Conservation (phyloP, 2,329 filamentous ascomycete genomes). For the Talaromyces marneffei region DNA sequence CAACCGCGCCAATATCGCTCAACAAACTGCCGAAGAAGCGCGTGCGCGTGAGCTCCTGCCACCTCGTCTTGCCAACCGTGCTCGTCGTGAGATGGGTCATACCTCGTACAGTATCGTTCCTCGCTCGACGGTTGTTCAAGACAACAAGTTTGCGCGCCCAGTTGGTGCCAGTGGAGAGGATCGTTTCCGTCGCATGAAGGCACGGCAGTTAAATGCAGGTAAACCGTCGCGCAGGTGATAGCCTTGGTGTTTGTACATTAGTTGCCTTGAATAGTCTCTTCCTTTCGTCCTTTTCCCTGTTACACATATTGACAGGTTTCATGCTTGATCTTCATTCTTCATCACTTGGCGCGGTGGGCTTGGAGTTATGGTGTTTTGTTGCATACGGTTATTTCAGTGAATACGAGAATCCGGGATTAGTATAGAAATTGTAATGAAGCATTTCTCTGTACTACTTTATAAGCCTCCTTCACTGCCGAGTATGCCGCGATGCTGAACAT, state of each 20-base stretch:
- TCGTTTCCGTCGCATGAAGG: constrained; percentile 45
- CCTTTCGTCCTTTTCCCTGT: background rate
- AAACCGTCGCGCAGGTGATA: constrained; percentile 37
- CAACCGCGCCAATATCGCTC: constrained; percentile 24
- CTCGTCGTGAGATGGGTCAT: constrained; percentile 53
- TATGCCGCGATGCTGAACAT: background rate
- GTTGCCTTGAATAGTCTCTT: background rate
- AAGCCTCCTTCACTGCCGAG: background rate
- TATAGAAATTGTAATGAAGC: constrained; percentile 6
- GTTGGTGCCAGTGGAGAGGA: constrained; percentile 44
- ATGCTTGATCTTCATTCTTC: background rate
- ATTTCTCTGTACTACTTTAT: background rate
- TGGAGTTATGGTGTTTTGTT: constrained; percentile 12
- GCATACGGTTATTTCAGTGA: background rate
- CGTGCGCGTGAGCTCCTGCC: constrained; percentile 49
- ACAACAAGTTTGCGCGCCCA: constrained; percentile 43
- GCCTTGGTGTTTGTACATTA: background rate
- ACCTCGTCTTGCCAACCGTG: constrained; percentile 52
- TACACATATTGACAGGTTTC: too few relatives aligned
- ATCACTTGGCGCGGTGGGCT: constrained; percentile 1
- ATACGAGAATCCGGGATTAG: background rate
- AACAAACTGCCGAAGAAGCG: constrained; percentile 43
- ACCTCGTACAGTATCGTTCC: constrained; percentile 59
- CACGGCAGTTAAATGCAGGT: constrained; percentile 39
- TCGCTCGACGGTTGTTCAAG: constrained; percentile 47